These are phyloP conservation scores for Pyrus pyrifolia DNA, from an alignment of 306 rosid genomes.

Conservation along the genomic window DNA sequence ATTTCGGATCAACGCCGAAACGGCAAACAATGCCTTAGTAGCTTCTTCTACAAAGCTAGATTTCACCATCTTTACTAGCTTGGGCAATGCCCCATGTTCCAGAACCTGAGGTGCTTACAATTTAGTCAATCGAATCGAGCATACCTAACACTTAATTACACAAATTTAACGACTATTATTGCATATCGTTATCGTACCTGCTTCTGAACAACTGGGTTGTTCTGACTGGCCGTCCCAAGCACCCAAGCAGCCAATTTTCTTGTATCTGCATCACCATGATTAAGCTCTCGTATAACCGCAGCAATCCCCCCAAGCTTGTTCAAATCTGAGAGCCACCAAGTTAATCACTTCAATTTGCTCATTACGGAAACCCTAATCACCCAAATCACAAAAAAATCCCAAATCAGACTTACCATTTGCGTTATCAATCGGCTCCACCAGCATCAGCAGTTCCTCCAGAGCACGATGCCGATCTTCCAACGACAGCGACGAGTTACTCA, in stretches of 20 bases:
- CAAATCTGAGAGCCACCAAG: slow-evolving; percentile 42
- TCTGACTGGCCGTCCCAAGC: slow-evolving; percentile 80
- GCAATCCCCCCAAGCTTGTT: slow-evolving; percentile 68
- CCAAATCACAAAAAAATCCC: background rate
- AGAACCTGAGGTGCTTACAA: slow-evolving; percentile 37
- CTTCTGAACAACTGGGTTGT: slow-evolving; percentile 68
- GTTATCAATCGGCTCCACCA: slow-evolving; percentile 78
- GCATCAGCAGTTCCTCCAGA: slow-evolving; percentile 64
- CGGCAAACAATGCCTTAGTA: slow-evolving; percentile 74
- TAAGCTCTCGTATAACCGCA: slow-evolving; percentile 45
- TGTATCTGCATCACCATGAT: slow-evolving; percentile 51
- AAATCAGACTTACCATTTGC: slow-evolving; percentile 56
- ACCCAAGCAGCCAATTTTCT: slow-evolving; percentile 81
- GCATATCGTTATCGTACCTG: slow-evolving; percentile 34
- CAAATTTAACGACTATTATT: background rate
- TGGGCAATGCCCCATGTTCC: slow-evolving; percentile 59
- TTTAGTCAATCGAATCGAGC: background rate
- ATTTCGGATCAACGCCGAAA: slow-evolving; percentile 69
- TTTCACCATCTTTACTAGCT: slow-evolving; percentile 59
- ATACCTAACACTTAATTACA: background rate
- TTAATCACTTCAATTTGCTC: background rate
- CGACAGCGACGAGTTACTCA: slow-evolving; percentile 60
- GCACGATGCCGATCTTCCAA: slow-evolving; percentile 72
- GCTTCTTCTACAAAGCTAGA: slow-evolving; percentile 68
- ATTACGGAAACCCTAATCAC: background rate